Conservation (phyloP, 495 filamentous ascomycete genomes). For the Neurospora sp. region DNA sequence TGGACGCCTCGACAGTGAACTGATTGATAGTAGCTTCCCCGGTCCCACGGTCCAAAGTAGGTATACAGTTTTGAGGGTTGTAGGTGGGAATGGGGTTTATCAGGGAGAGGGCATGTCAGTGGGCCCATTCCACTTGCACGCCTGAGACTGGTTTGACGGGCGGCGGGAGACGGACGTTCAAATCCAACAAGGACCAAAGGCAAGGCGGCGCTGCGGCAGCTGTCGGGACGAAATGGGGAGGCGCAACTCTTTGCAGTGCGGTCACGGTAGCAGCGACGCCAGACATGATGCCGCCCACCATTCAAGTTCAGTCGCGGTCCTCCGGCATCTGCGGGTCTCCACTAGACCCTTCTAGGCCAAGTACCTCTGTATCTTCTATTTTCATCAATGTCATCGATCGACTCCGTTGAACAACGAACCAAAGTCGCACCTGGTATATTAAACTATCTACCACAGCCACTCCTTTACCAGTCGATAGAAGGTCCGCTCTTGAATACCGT, state of each 20-base stretch:
- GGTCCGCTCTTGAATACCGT: background rate
- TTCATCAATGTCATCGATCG: background rate
- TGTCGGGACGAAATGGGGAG: conserved; percentile 20
- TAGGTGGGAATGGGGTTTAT: background rate
- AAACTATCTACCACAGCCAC: background rate
- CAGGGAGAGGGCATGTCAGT: background rate
- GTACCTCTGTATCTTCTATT: background rate
- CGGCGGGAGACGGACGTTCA: conserved; percentile 20
- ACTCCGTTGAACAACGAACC: background rate
- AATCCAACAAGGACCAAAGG: conserved; percentile 5
- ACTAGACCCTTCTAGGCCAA: background rate
- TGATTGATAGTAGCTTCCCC: background rate
- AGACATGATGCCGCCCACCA: background rate
- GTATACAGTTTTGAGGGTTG: background rate
- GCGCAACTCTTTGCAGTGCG: conserved; percentile 9
- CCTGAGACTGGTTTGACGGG: conserved; percentile 6
- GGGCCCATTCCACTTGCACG: background rate
- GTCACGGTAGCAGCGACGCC: background rate
- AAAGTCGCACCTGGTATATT: background rate
- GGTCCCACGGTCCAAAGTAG: background rate
- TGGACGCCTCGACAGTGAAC: background rate
- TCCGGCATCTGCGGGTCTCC: background rate
- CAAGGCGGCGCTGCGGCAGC: conserved; percentile 19
- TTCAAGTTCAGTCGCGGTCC: background rate
- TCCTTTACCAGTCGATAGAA: background rate